These are phyloP conservation scores for Geotrichum fermentans DNA, from an alignment of 1,139 yeast species.

Conservation along the genomic window DNA sequence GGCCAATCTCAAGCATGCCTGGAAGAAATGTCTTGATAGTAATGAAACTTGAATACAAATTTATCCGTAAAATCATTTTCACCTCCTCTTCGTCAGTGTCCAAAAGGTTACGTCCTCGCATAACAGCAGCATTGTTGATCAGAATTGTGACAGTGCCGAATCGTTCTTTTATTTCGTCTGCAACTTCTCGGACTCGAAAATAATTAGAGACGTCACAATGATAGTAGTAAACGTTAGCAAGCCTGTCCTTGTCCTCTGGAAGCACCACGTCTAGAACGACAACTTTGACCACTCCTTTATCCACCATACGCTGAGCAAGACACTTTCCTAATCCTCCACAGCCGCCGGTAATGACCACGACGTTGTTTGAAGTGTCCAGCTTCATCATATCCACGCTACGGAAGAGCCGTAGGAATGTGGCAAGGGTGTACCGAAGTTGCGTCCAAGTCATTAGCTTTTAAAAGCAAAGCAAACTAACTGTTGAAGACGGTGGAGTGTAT, in stretches of 20 bases:
- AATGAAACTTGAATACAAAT: conserved; percentile 63
- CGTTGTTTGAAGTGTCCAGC: conserved; percentile 6
- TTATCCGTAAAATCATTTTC: conserved; percentile 56
- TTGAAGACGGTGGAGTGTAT: no score
- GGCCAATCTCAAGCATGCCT: conserved; percentile 52
- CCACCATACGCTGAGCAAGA: conserved; percentile 5
- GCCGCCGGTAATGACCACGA: conserved; percentile 21
- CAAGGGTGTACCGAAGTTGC: neutral
- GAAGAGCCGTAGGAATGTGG: neutral
- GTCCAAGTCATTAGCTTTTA: neutral
- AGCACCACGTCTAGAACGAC: conserved; percentile 58
- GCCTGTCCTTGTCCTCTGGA: conserved; percentile 40
- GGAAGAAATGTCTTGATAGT: conserved; percentile 70
- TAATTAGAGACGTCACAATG: conserved; percentile 64
- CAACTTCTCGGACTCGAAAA: conserved; percentile 38
- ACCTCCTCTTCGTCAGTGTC: conserved; percentile 55
- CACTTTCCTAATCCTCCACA: conserved; percentile 18
- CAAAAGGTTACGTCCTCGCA: conserved; percentile 51
- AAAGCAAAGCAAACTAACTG: no score
- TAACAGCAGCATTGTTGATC: conserved; percentile 78
- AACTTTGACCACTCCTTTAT: conserved; percentile 36
- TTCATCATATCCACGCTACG: neutral
- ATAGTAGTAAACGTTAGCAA: conserved; percentile 50
- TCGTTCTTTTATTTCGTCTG: conserved; percentile 20
- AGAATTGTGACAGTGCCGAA: conserved; percentile 62